Conservation (phyloP, 192 early-diverging fungal genomes). For the Entomortierella lignicola region DNA sequence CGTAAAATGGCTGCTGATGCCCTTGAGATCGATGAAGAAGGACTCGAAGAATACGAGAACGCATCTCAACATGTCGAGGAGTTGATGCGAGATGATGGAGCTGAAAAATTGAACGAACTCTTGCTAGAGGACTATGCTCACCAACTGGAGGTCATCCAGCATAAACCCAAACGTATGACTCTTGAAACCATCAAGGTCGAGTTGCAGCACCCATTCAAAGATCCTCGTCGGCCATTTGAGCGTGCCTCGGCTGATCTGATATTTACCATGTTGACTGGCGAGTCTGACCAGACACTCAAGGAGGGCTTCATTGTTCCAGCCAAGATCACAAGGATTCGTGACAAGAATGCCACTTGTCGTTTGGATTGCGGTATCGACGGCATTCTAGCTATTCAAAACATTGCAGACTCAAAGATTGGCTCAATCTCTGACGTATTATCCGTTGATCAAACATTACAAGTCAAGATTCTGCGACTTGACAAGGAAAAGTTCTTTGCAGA, state of each 20-base stretch:
- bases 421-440: conserved; percentile 68
- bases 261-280: conserved; percentile 89
- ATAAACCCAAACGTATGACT: conserved; percentile 84
- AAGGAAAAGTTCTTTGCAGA: conserved; percentile 81
- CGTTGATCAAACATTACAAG: conserved; percentile 78
- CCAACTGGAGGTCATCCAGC: conserved; percentile 77
- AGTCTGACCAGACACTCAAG: conserved; percentile 76
- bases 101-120: conserved; percentile 86
- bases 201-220: conserved; percentile 83
- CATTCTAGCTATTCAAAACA: conserved; percentile 75
- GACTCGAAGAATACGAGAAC: conserved; percentile 71
- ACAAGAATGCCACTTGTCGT: conserved; percentile 78
- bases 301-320: conserved; percentile 77
- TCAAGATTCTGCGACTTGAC: conserved; percentile 85
- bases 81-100: conserved; percentile 71
- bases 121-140: conserved; percentile 91
- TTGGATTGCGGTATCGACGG: conserved; percentile 89
- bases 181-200: conserved; percentile 90
- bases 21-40: conserved; percentile 88
- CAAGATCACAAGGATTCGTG: conserved; percentile 75
- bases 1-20: conserved; percentile 98
- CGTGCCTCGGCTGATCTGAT: conserved; percentile 68
- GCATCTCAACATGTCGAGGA: conserved; percentile 87
- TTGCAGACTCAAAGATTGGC: conserved; percentile 66
- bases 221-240: conserved; percentile 73